Base-by-base conservation (phyloP, 2,329 filamentous ascomycete genomes). In the Fusarium austroafricanum region DNA sequence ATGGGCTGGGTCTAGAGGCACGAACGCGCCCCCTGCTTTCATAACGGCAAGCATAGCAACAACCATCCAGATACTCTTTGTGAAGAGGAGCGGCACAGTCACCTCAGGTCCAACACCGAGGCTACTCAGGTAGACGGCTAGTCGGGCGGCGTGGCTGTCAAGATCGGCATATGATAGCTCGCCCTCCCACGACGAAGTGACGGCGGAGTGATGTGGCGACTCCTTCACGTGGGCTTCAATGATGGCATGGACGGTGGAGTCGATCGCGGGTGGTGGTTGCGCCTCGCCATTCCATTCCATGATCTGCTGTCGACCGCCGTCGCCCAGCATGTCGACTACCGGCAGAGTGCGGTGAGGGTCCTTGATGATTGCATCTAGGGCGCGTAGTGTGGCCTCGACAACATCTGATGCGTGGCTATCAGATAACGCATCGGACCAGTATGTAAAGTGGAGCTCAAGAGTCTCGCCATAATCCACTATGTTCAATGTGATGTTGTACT, bases 31-130 rank as follows among this genome's bases (percentile, higher is more conserved):
- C 2, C 42, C 50, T 12, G 43, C 43, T 37, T 49, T 60, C 49
- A 60, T 42, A 14, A 60, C 38, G 21, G 40, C 50, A n/a, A 60
- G 42, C 29, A 55, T 47, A 21, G 50, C 21, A 5, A 60, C 40
- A 1, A 39, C 29, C 21, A 29, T 55, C 33, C 28, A 60, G 21
- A 55, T 49, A 5, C 42, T 47, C 37, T 60, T 60, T 21, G 18
- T 28, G 18, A 60, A 60, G 29, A 45, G 49, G 0, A 60, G 43
- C 11, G 56, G 56, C 9, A 60, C 42, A 2, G 23, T 50, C 2
- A 29, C n/a, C 33, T 50, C 46, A 6, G 46, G 35, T 29, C 35
- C 23, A 50, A 50, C 46, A 50, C 46, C 46, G 5, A 50, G 46
- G n/a, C 35, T 21, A 3, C 23, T 33, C 17, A 50, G 21, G 11